Evolutionary conservation across 345 rosid species (phyloP).

Genomic region (Citrus mangshanensis): DNA sequence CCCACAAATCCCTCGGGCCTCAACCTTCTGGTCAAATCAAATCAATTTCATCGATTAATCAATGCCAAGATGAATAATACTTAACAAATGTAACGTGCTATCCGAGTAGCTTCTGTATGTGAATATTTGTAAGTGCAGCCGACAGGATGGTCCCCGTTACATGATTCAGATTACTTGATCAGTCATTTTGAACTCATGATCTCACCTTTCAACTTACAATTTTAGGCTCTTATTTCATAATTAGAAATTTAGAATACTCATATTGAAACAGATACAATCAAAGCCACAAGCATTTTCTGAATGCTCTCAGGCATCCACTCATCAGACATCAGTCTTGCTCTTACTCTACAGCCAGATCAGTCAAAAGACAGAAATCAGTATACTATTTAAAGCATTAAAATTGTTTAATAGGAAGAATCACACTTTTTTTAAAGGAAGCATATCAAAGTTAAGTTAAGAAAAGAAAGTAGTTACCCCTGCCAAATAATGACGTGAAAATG

Average conservation of each 20-base stretch:
- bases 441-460: background rate
- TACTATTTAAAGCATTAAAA: background rate
- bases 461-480: conserved; percentile 66
- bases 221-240: background rate
- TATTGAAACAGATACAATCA: background rate
- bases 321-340: background rate
- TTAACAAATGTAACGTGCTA: background rate
- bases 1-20: no score
- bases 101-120: background rate
- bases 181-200: background rate
- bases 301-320: background rate
- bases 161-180: background rate
- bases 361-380: background rate
- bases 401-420: background rate
- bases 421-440: background rate
- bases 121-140: background rate
- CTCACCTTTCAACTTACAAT: background rate
- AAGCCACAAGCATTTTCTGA: background rate
- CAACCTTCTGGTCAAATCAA: no score
- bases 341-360: background rate
- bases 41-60: background rate
- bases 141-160: background rate
- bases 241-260: background rate
- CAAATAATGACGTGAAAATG: conserved; percentile 82
- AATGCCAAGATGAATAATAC: background rate